Evolutionary conservation across 345 rosid species (phyloP), one percentile per base, ranked within the genome.

Genomic region (Eucalyptus curtisii): DNA sequence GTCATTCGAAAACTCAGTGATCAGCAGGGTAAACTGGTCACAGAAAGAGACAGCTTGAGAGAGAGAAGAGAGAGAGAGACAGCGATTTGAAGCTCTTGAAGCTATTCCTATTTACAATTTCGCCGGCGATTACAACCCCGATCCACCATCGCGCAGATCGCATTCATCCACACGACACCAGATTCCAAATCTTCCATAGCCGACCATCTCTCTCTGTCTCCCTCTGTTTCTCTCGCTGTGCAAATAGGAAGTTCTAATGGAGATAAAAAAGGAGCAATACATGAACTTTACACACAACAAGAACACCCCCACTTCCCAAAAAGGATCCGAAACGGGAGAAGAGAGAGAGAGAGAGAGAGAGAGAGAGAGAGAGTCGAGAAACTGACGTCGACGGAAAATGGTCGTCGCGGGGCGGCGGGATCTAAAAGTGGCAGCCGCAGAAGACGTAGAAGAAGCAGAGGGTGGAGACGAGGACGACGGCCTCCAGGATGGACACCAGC

Each of bases 371-470:
- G 45, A 71, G 45, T 3, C 45, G 45, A 71, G 57, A 52, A 19
- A 71, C 33, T 17, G 33, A 47, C 24, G 86, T 13, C 13, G 50
- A 30, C 49, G 86, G 42, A 47, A 47, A 71, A 52, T 17, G 81
- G 79, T 2, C 86, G 57, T 20, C 20, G 57, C 25, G 2, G 57
- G 57, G 55, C 5, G 25, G 57, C 10, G 57, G 57, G 61, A 24
- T 55, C 92, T 52, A 92, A 5, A 93, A 61, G 57, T 88, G 89
- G 92, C 93, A 93, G 90, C 94, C 92, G 87, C 92, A 92, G 89
- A 91, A 93, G 88, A 93, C 89, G 50, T 89, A 89, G 89, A 93
- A 93, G 93, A 91, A 92, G 49, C 94, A 91, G 61, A 93, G 90
- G 52, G 91, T 86, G 71, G 93, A 87, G 86, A 91, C 90, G 40